phyloP scores from a whole-genome alignment of 306 rosid species.

The Malus domestica region ASM211411v1 NC_041797.1:3632001-3632500 shows the following conservation, averaged over 20 bases:
- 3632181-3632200: neutral
- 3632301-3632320: neutral
- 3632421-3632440: no score
- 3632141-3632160: constrained; percentile 16
- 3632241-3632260: no score
- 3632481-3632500: no score
- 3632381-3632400: no score
- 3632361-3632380: neutral
- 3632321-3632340: neutral
- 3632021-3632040: constrained; percentile 25
- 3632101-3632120: constrained; percentile 44
- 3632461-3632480: no score
- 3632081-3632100: constrained; percentile 30
- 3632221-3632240: neutral
- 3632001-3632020: constrained; percentile 79
- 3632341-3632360: neutral
- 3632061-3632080: constrained; percentile 31
- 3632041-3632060: constrained; percentile 58
- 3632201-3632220: neutral
- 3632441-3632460: no score
- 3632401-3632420: no score
- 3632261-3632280: neutral
- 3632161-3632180: constrained; percentile 42
- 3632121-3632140: constrained; percentile 48
- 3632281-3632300: neutral